Base-by-base conservation (phyloP, 306 rosid genomes). In the Adenanthera pavonina region DNA sequence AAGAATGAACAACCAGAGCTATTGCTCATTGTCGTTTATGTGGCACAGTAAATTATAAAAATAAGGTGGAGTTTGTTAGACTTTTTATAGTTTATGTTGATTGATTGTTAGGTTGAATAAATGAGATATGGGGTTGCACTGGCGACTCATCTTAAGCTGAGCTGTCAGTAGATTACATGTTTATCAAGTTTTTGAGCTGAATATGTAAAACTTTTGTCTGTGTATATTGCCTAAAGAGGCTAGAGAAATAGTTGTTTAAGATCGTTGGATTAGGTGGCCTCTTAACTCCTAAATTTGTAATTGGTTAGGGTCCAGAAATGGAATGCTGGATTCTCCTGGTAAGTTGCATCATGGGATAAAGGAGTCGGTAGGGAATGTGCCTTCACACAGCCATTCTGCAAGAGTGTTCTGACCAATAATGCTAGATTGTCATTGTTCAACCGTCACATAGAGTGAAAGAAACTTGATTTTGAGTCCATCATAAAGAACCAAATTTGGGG, bases 261-360 rank as follows among this genome's bases (percentile, higher is more conserved):
- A 15, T 60, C 7, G 14, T 44, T 61, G 40, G n/a, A 46, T 46
- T 35, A 76, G 44, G 20, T 46, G 25, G 59, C 46, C 48, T 60
- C 36, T 47, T 5, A 13, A 70, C 40, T 75, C 54, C 25, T 57
- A 43, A 56, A 75, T 73, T 53, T 73, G 34, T 33, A 48, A 51
- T 33, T 47, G 66, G 13, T 2, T 66, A 65, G 38, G 40, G 52
- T 65, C 74, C 25, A 54, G 19, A n/a, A 35, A 41, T 47, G 46
- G 68, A 20, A 54, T 11, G 49, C 54, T 10, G 15, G 72, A 40
- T 53, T 38, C 74, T 73, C 68, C 72, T 5, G 62, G 13, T 57
- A 57, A 43, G 79, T 59, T 75, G 69, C 49, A 57, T 41, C 33
- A 75, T 57, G 51, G 36, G 17, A 52, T 51, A 59, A 65, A 80